Base-by-base conservation (phyloP, 148 eudicot genomes). In the Arctostaphylos glauca region DNA sequence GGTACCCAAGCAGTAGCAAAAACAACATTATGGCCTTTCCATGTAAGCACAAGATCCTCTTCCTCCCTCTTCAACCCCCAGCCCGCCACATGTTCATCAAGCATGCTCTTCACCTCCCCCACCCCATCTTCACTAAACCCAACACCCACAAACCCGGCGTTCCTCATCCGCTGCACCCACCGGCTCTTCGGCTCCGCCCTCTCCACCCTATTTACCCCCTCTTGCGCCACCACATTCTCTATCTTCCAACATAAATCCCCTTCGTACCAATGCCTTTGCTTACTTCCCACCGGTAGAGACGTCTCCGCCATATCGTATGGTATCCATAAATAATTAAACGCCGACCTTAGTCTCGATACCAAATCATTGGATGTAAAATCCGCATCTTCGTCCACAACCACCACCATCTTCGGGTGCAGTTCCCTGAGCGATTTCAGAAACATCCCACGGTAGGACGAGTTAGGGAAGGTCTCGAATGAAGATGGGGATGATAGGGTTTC, bases 21-120 rank as follows among this genome's bases (percentile, higher is more conserved):
- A 43, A 92, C 95, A 70, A 92, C 98, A 90, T 92, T 96, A 56
- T 96, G 98, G 0, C 99, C 99, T 88, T 96, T 96, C 98, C 99
- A 96, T 8, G 97, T 96, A 19, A 96, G 95, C 70, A 96, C 90
- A 79, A 94, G 85, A 85, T 94, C 90, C 1, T 93, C 93, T 3
- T 96, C 95, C 78, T 94, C 98, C 87, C 85, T 96, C 92, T 96
- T 96, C 50, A 93, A 83, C 49, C 98, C 99, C 99, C 99, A 96
- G 12, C 99, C 99, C 9, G 93, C 95, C 21, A 93, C 98, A 85
- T 96, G 98, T 84, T 94, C 99, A 52, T 93, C 94, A 2, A 96
- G 88, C 98, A 96, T 90, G 54, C 79, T 80, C 81, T 91, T 94
- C 85, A 96, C 95, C 82, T 94, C 98, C 2, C 79, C 56, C 77